Evolutionary conservation across 805 yeast genomes (phyloP).

Genomic region (Blastobotrys mokoenaii): DNA sequence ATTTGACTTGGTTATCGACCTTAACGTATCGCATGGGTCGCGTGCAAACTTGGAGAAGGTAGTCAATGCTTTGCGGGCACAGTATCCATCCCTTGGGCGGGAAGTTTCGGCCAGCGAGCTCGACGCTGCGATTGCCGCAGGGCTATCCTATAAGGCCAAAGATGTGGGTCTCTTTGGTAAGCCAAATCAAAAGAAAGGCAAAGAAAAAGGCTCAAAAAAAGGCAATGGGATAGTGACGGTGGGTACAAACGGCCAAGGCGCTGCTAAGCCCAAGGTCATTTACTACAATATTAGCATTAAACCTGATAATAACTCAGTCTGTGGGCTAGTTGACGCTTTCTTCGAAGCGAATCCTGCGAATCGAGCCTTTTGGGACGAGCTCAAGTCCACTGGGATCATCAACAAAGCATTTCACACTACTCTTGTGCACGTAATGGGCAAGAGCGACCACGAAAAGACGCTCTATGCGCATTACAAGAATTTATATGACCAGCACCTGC

Average conservation of each 20-base stretch:
- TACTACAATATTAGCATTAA: slow-evolving; percentile 40
- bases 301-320: slow-evolving; percentile 13
- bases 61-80: slow-evolving; percentile 30
- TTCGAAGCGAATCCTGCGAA: slow-evolving; percentile 9
- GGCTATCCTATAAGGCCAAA: slow-evolving; percentile 48
- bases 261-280: slow-evolving; percentile 8
- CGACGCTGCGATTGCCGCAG: slow-evolving; percentile 40
- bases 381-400: slow-evolving; percentile 8
- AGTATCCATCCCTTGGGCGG: slow-evolving; percentile 39
- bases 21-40: slow-evolving; percentile 45
- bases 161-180: slow-evolving; percentile 24
- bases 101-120: slow-evolving; percentile 37
- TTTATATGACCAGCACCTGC: neutral
- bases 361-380: slow-evolving; percentile 10
- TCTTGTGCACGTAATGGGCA: slow-evolving; percentile 20
- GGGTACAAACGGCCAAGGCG: slow-evolving; percentile 5
- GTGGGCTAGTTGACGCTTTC: slow-evolving; percentile 17
- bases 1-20: slow-evolving; percentile 59
- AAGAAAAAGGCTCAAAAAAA: neutral
- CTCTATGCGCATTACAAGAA: slow-evolving; percentile 2
- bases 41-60: slow-evolving; percentile 41
- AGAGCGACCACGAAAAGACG: slow-evolving; percentile 1
- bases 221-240: neutral
- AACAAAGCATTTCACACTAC: slow-evolving; percentile 28
- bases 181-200: neutral